Evolutionary conservation across 2,329 filamentous ascomycete genomes (phyloP), one percentile per base, ranked within the genome.

Genomic region (Uncinocarpus reesii): DNA sequence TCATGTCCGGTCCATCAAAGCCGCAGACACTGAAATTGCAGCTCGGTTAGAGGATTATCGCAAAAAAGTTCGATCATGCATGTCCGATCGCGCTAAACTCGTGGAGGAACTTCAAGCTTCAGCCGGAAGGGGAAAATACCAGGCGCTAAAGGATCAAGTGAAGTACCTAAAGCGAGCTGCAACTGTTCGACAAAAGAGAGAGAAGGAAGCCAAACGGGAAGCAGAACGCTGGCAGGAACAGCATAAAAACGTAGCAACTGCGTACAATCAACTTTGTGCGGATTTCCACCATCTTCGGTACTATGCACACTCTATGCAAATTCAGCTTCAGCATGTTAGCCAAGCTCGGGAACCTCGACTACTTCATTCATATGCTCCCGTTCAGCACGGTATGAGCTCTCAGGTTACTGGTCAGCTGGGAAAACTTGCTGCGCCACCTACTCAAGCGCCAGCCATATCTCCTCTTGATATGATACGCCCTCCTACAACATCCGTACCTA

Each of bases 1-100:
- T 20, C 61, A 65, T 42, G 55, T 59, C 28, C 58, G 55, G 47
- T 60, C 49, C 8, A 53, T 62, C 18, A 55, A 60, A 43, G 55
- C 60, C 16, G 53, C 55, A 2, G 50, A 59, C 8, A 54, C 58
- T 3, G 54, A 53, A 8, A 48, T 59, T n/a, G 52, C 53, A 11
- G 16, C 52, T 20, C 58, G 60, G 10, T 29, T 66, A 1, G 21
- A 53, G 11, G 51, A 49, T 10, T 54, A 59, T 34, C 56, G 53
- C 18, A 51, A 54, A 18, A 56, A 54, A 18, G 42, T 64, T 6
- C 55, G 56, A 20, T 49, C 53, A 5, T 49, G 42, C 29, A 16
- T 7, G 1, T 28, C 7, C 13, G 42, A 45, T 32, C 60, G 62
- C 2, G 56, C 61, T 38, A 58, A 57, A 37, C 60, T 61, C 36